These are phyloP conservation scores for Grifola frondosa DNA, from an alignment of 1,284 basidiomycete genomes.

Conservation along the genomic window DNA sequence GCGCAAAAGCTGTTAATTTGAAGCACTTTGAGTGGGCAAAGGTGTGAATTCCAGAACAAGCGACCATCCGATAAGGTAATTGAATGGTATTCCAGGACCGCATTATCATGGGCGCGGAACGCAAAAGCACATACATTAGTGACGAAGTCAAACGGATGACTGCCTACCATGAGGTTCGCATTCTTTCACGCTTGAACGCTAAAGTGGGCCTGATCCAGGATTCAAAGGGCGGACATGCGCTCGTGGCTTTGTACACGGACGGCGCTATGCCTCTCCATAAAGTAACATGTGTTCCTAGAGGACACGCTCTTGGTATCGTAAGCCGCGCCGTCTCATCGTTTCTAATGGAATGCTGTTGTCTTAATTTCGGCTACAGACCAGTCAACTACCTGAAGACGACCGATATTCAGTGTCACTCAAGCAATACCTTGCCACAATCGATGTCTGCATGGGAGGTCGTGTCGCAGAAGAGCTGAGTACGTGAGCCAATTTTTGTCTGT, in stretches of 20 bases:
- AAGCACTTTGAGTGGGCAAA: slow-evolving; percentile 96
- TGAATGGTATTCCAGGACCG: slow-evolving; percentile 62
- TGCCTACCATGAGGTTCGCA: slow-evolving; percentile 85
- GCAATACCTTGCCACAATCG: slow-evolving; percentile 78
- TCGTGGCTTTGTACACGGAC: slow-evolving; percentile 87
- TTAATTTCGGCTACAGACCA: slow-evolving; percentile 54
- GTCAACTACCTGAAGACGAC: slow-evolving; percentile 85
- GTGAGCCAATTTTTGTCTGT: slow-evolving; percentile 23
- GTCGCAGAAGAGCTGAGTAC: slow-evolving; percentile 88
- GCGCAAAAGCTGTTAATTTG: slow-evolving; percentile 67
- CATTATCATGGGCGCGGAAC: slow-evolving; percentile 93
- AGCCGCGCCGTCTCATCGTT: slow-evolving; percentile 36
- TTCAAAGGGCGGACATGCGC: slow-evolving; percentile 83
- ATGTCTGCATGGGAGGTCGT: slow-evolving; percentile 90
- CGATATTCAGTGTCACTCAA: slow-evolving; percentile 67
- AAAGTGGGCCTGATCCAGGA: slow-evolving; percentile 8
- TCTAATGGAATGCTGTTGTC: not conserved
- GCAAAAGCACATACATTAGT: slow-evolving; percentile 85
- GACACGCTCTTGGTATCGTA: slow-evolving; percentile 87
- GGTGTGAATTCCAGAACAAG: slow-evolving; percentile 47
- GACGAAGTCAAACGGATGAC: slow-evolving; percentile 84
- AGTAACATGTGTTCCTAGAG: slow-evolving; percentile 93
- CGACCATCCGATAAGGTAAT: not conserved
- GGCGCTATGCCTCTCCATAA: slow-evolving; percentile 95
- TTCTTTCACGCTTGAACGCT: slow-evolving; percentile 7